Evolutionary conservation across 1,284 basidiomycete genomes (phyloP), one percentile per base, ranked within the genome.

Genomic region (Cutaneotrichosporon cutaneum): DNA sequence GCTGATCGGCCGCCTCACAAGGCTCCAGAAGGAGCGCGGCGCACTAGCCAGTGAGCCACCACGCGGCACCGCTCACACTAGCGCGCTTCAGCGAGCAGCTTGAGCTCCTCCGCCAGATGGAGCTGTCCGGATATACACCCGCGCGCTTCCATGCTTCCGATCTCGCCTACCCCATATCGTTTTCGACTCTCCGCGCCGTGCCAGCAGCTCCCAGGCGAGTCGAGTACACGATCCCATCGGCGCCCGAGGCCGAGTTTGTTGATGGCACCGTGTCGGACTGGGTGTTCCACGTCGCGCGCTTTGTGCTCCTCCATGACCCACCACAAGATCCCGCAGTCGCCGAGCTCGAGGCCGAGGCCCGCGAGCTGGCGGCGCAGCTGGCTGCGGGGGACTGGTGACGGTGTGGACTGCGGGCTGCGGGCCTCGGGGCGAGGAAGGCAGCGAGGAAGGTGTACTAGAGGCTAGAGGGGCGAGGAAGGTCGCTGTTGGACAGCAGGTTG

Each of bases 201-300:
- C 27, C 18, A 27, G 10, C 18, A 42, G 39, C 39, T n/a, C 39
- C 39, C 18, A 9, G 26, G 9, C 26, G 48, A 47, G 45, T 5
- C 21, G 48, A 51, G 48, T 30, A 51, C 26, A 30, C 48, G 11
- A 51, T 51, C 27, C 48, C 48, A 14, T 51, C 48, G 27, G 48
- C 48, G 2, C 48, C 48, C 3, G 48, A 51, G 14, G 48, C 27
- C 48, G 48, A 51, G 26, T 51, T 30, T 16, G 48, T 51, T 27
- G 48, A 51, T 16, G 48, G 48, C 24, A 51, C 48, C 7, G 48
- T 51, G 27, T 51, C 48, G 14, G 48, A 51, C 48, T 51, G 48
- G 48, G 48, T 51, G 48, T 51, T 51, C 27, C 48, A 51, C 26
- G 27, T 51, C 18, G 27, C 48, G 48, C 48, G 48, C 24, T 51